Evolutionary conservation across 1,284 basidiomycete genomes (phyloP), one percentile per base, ranked within the genome.

Genomic region (Austroboletus olivaceoglutinosus): DNA sequence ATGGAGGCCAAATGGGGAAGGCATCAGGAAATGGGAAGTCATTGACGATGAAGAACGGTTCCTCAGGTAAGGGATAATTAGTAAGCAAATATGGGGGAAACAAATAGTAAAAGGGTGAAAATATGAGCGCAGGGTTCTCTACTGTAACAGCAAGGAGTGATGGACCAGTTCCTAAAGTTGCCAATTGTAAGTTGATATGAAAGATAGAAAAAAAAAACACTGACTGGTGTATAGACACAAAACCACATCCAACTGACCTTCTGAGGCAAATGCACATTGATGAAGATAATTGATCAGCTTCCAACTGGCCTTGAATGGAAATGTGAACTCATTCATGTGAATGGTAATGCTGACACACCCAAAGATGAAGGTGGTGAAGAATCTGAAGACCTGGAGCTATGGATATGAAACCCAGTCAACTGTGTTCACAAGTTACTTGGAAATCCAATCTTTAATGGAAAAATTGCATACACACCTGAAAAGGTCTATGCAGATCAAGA

Each of bases 391-490:
- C 43, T 68, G 4, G 64, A 71, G 51, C 22, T 71, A 0, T 72
- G 68, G 68, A 15, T 38, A 6, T 44, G 57, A 0, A 51, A 71
- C 48, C 63, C 67, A 30, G 48, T 69, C 0, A 65, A 70, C n/a
- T 68, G 66, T 48, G 41, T 71, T 3, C 38, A 44, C 13, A 64
- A 69, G 39, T 44, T 71, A 4, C 60, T 70, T 19, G 57, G 63
- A 0, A 70, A 72, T 34, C 61, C 57, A 6, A 10, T 30, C 0
- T 58, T 59, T 12, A 8, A 42, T 11, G 47, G 48, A 4, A 0
- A 38, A 8, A 52, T 66, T 38, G 41, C 41, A 2, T 68, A 64
- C 19, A 43, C 43, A 44, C 67, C 63, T 0, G 52, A 57, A 16
- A 43, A 45, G 18, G 45, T 50, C 0, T 69, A 51, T 21, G 23